phyloP scores from a whole-genome alignment of 2,329 filamentous ascomycete genomes.

The Dothideomycetes sp. region DNA sequence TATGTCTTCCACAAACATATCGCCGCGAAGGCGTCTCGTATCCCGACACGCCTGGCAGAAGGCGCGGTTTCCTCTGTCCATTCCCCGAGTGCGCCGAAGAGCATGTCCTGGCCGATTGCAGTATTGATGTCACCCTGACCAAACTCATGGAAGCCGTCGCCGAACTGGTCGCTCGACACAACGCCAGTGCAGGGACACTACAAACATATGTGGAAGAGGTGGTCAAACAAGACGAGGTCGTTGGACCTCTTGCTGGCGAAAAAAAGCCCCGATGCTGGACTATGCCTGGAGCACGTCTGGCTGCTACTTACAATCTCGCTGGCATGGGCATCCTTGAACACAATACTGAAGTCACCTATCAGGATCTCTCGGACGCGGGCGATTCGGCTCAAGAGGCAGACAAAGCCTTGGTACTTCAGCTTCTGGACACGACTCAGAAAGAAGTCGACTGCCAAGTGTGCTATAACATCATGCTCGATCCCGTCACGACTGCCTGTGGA shows the following conservation, averaged over 20 bases:
- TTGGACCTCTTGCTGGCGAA: constrained; percentile 23
- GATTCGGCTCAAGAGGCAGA: constrained; percentile 38
- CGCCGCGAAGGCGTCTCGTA: constrained; percentile 65
- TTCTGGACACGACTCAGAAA: constrained; percentile 53
- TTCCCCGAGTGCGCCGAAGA: constrained; percentile 57
- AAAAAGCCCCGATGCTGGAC: constrained; percentile 33
- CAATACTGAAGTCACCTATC: constrained; percentile 47
- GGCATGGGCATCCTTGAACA: constrained; percentile 51
- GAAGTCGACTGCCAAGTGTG: constrained; percentile 87
- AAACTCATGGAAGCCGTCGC: constrained; percentile 59
- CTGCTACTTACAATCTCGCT: constrained; percentile 59
- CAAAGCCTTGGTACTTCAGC: constrained; percentile 41
- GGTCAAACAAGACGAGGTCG: constrained; percentile 27
- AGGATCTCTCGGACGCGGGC: constrained; percentile 27
- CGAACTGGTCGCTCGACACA: constrained; percentile 40
- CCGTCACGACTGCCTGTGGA: constrained; percentile 74
- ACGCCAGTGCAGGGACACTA: constrained; percentile 19
- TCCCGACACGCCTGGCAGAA: constrained; percentile 57
- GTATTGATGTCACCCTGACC: constrained; percentile 63
- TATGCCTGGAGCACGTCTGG: constrained; percentile 49
- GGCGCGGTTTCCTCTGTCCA: constrained; percentile 66
- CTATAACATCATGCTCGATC: constrained; percentile 71
- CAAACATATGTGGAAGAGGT: constrained; percentile 31
- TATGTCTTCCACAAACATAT: constrained; percentile 61
- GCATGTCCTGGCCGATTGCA: constrained; percentile 70